Evolutionary conservation across 2,329 filamentous ascomycete genomes (phyloP).

Genomic region (Coccinonectria pachysandricola): DNA sequence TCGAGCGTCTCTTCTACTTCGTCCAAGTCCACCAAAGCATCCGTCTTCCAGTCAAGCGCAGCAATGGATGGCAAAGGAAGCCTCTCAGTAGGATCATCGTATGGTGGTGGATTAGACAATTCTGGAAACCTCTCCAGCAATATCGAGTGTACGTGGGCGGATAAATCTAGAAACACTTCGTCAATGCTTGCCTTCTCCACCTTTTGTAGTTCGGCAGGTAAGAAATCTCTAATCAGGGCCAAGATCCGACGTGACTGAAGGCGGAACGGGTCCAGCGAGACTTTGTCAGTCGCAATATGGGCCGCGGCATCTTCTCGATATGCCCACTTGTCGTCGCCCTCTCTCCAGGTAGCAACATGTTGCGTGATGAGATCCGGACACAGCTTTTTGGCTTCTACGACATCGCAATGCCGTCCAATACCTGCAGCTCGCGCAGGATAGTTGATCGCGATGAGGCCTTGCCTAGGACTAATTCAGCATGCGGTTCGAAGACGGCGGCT

Average conservation of each 20-base stretch:
- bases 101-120: conserved; percentile 52
- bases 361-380: conserved; percentile 79
- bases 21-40: conserved; percentile 73
- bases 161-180: conserved; percentile 90
- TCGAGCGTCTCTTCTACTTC: conserved; percentile 65
- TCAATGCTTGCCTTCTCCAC: conserved; percentile 94
- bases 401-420: conserved; percentile 67
- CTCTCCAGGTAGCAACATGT: conserved; percentile 91
- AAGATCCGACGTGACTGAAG: conserved; percentile 76
- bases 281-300: conserved; percentile 81
- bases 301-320: conserved; percentile 74
- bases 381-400: conserved; percentile 72
- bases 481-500: background rate
- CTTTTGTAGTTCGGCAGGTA: conserved; percentile 56
- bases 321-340: conserved; percentile 84
- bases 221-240: conserved; percentile 60
- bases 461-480: conserved; percentile 38
- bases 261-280: conserved; percentile 86
- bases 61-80: conserved; percentile 60
- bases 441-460: conserved; percentile 91
- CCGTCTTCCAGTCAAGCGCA: conserved; percentile 71
- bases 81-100: conserved; percentile 59
- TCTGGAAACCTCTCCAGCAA: conserved; percentile 70
- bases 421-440: conserved; percentile 79
- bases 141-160: conserved; percentile 67